A percentile compares a stretch with the other conserved stretches of the same genome.
phyloP scores from a whole-genome alignment of 2,329 filamentous ascomycete species.

The Neonectria magnoliae region DNA sequence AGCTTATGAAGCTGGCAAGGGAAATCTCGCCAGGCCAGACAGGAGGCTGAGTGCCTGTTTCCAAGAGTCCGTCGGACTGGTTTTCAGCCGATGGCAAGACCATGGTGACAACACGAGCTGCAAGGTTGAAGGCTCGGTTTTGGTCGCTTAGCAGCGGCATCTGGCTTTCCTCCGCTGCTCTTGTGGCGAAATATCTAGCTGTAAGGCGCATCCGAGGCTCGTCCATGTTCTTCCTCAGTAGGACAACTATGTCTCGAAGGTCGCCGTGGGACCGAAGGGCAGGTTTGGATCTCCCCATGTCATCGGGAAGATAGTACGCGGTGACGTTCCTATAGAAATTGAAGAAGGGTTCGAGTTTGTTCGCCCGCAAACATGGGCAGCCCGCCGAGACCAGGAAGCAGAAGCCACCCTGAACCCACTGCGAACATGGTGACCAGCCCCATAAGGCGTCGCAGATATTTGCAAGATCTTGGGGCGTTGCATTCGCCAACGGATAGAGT shows the following conservation, averaged over 20 bases:
- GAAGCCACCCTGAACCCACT: neutral
- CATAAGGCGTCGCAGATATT: neutral
- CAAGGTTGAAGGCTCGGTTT: constrained; percentile 19
- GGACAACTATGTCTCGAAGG: constrained; percentile 1
- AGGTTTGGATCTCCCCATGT: neutral
- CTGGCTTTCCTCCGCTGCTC: neutral
- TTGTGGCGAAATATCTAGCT: neutral
- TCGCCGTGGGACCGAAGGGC: constrained; percentile 16
- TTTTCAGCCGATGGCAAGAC: constrained; percentile 14
- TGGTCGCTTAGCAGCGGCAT: constrained; percentile 8
- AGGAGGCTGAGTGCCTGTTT: constrained; percentile 7
- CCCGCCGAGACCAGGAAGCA: neutral
- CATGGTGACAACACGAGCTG: constrained; percentile 13
- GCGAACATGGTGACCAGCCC: neutral
- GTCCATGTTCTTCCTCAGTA: neutral
- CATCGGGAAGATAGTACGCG: constrained; percentile 8
- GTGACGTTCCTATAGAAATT: constrained; percentile 12
- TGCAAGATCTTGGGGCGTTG: neutral
- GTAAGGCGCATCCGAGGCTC: constrained; percentile 1
- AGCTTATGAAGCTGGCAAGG: neutral
- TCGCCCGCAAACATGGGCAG: constrained; percentile 8
- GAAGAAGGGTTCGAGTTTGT: constrained; percentile 14
- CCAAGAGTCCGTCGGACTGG: constrained; percentile 16
- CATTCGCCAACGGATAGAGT: neutral
- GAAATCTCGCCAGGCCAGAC: constrained; percentile 9